Base-by-base conservation (phyloP, 208 protist genomes). In the Crithidia expoeki region DNA sequence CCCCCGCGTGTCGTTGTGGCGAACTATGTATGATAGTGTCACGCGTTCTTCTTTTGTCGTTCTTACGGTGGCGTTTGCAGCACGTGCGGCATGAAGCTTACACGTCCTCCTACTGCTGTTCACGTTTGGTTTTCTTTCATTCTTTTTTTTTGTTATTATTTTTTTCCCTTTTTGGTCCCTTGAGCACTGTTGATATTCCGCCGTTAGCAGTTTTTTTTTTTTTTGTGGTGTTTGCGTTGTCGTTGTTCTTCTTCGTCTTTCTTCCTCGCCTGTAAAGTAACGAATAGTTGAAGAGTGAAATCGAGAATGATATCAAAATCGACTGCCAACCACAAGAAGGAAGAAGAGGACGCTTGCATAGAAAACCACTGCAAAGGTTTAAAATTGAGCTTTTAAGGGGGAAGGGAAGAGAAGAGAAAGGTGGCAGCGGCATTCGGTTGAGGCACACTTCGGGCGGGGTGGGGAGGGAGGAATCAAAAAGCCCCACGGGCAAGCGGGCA, bases 131-230 rank as follows among this genome's bases (percentile, higher is more conserved):
- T 12, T 40, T 12, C 12, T 12, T 40, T 40, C 12, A 12, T 40
- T 40, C 12, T 40, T 5, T 5, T 5, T 40, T 40, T 40, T 40
- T 40, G 36, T 40, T 40, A 12, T 40, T 40, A 12, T 40, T 40
- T 40, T 40, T 40, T 40, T 40, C 36, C 12, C 36, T 40, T 12
- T 40, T 40, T 12, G 36, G 12, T n/a, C n/a, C n/a, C n/a, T n/a
- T n/a, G 12, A 40, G 36, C 36, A 40, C 36, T 40, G 36, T 40
- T 40, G 5, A 40, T 12, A 12, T 40, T 12, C 12, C 12, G 5
- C 36, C 17, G 25, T 60, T 42, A 51, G n/a, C 27, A 32, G 7
- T 44, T 19, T 68, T 58, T 59, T 58, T 49, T 59, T 59, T 68
- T 59, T 36, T 23, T 68, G 6, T n/a, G n/a, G n/a, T 30, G 46